Evolutionary conservation across 345 rosid genomes (phyloP), one percentile per base, ranked within the genome.

Genomic region (Mangifera indica): DNA sequence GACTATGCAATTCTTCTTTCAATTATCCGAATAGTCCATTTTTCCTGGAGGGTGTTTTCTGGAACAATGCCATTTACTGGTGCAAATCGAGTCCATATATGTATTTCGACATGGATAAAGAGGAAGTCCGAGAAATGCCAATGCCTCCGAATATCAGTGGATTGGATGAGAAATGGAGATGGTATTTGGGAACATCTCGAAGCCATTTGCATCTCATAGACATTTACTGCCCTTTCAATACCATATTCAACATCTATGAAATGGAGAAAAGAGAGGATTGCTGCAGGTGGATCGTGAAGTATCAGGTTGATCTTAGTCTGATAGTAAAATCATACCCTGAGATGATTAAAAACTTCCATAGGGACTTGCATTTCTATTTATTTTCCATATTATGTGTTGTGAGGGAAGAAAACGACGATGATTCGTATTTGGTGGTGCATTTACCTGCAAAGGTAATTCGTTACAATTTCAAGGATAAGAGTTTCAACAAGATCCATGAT

Each of bases 61-160:
- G 80, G 56, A 70, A 74, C 4, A 81, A 72, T 5, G 59, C 70
- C 1, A 67, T 85, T 72, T 65, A 83, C 52, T 85, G 87, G 86
- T 60, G 46, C 46, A 55, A 56, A 66, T 20, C 9, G 20, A 71
- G 73, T 37, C 42, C 42, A 2, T 73, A 62, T 12, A 20, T 80
- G 6, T 68, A 62, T 55, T 81, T 80, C 2, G 78, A 81, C 32
- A 62, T 81, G 54, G 58, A 63, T 29, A 34, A 22, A 46, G 84
- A 81, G 64, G 44, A 60, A 32, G 48, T 83, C 65, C 69, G 54
- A 55, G 70, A 78, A 68, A 70, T 80, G 21, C 25, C 29, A 13
- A 51, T 48, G 58, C 69, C 80, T 37, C 8, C 8, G 7, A 37
- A 6, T 37, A 6, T 37, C 18, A 55, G 60, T 17, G 60, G 21